phyloP scores from a whole-genome alignment of 495 filamentous ascomycete genomes.

The Hyaloscypha finlandica region DNA sequence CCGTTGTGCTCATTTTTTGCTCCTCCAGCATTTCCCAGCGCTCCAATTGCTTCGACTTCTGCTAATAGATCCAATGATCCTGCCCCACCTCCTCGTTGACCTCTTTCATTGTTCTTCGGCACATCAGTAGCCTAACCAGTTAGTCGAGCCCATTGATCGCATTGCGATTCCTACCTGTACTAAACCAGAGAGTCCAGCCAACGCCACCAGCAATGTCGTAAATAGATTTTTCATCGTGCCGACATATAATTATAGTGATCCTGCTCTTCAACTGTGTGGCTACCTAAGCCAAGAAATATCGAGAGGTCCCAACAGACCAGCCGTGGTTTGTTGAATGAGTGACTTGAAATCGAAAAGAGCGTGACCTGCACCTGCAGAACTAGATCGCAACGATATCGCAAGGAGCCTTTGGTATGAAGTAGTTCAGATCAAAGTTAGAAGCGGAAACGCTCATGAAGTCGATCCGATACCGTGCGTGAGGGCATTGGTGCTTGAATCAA shows the following conservation, averaged over 20 bases:
- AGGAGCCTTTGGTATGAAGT: conserved; percentile 8
- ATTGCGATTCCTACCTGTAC: conserved; percentile 22
- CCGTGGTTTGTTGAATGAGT: conserved; percentile 29
- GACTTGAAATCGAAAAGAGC: conserved; percentile 26
- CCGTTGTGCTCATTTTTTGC: not conserved
- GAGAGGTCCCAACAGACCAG: conserved; percentile 29
- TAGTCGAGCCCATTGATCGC: conserved; percentile 6
- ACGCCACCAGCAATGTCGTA: conserved; percentile 15
- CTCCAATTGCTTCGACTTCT: conserved; percentile 17
- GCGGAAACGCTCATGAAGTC: conserved; percentile 25
- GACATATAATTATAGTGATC: not conserved
- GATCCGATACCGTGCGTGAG: conserved; percentile 26
- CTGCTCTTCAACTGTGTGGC: not conserved
- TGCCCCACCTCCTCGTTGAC: not conserved
- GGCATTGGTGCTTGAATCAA: conserved; percentile 26
- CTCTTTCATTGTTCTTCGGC: conserved; percentile 3
- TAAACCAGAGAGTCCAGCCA: conserved; percentile 18
- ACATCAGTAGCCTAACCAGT: conserved; percentile 20
- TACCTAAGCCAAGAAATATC: conserved; percentile 22
- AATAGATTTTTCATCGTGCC: conserved; percentile 24
- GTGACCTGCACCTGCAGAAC: conserved; percentile 33
- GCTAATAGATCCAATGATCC: conserved; percentile 25
- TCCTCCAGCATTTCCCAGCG: not conserved
- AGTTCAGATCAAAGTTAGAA: conserved; percentile 17
- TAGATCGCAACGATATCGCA: conserved; percentile 11